These are phyloP conservation scores for Tylopilus plumbeoviolaceoides DNA, from an alignment of 768 basidiomycete species.

Conservation along the genomic window DNA sequence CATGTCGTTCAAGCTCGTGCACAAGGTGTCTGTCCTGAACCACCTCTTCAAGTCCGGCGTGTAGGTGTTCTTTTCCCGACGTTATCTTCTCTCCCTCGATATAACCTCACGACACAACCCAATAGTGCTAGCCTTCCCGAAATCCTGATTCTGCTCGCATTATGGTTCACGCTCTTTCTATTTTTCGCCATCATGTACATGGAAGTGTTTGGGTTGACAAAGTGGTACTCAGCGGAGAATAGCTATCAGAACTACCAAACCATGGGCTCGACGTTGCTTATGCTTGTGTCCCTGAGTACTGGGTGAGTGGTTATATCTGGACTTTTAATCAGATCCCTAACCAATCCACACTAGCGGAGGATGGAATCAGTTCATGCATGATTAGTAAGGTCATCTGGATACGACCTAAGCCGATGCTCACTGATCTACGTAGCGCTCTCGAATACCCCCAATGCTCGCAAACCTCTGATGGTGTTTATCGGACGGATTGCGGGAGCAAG, in stretches of 20 bases:
- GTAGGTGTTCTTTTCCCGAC: conserved; percentile 52
- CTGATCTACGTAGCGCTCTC: conserved; percentile 46
- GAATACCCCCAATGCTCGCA: conserved; percentile 80
- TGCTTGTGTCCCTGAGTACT: conserved; percentile 89
- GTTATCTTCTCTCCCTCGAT: background rate
- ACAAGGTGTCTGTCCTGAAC: conserved; percentile 82
- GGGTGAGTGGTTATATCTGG: conserved; percentile 55
- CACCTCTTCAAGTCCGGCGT: conserved; percentile 98
- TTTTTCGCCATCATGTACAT: conserved; percentile 87
- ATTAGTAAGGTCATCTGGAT: conserved; percentile 53
- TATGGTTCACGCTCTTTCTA: conserved; percentile 89
- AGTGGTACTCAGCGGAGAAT: conserved; percentile 70
- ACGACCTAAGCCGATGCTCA: background rate
- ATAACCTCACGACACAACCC: background rate
- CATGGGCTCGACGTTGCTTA: conserved; percentile 75
- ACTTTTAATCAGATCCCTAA: background rate
- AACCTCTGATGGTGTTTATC: conserved; percentile 36
- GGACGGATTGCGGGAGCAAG: conserved; percentile 85
- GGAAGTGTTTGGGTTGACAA: conserved; percentile 89
- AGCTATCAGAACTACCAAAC: conserved; percentile 67
- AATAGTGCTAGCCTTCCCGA: conserved; percentile 73
- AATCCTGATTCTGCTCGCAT: conserved; percentile 75
- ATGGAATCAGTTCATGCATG: conserved; percentile 98
- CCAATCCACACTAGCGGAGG: conserved; percentile 57
- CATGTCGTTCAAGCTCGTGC: conserved; percentile 91